Conservation (phyloP, 2,329 filamentous ascomycete genomes). For the Ceratocystis smalleyi region DNA sequence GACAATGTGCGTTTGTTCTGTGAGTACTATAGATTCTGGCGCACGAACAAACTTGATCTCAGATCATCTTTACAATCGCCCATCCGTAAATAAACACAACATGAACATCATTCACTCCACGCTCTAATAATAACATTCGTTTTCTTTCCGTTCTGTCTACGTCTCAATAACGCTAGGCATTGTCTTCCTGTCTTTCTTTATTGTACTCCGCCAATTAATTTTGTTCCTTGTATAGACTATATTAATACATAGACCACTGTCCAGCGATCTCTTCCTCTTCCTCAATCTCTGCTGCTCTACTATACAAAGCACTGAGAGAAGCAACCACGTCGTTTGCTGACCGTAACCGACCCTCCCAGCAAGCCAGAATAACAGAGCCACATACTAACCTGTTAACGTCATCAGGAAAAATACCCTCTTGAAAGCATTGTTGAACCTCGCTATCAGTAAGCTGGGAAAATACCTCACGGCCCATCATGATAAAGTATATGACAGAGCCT, state of each 20-base stretch:
- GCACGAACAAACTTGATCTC: constrained; percentile 9
- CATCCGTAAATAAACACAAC: constrained; percentile 16
- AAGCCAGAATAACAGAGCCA: constrained; percentile 22
- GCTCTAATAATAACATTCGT: not conserved
- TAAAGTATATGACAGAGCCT: constrained; percentile 25
- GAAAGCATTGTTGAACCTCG: constrained; percentile 22
- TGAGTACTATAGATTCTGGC: constrained; percentile 6
- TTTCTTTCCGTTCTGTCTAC: not conserved
- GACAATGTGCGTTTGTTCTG: constrained; percentile 10
- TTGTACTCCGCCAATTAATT: constrained; percentile 7
- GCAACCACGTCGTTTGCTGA: constrained; percentile 15
- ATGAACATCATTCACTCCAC: constrained; percentile 7
- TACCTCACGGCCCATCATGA: constrained; percentile 23
- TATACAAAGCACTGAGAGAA: constrained; percentile 15
- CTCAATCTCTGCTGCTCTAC: constrained; percentile 15
- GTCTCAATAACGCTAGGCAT: not conserved
- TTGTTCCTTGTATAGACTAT: constrained; percentile 8
- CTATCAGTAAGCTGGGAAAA: constrained; percentile 22
- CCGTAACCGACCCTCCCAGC: constrained; percentile 20
- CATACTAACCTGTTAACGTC: constrained; percentile 20
- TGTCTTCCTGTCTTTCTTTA: not conserved
- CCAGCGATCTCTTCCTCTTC: constrained; percentile 17
- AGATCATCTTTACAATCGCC: constrained; percentile 16
- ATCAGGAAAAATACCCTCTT: constrained; percentile 21
- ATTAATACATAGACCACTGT: constrained; percentile 17